phyloP scores from a whole-genome alignment of 139 green algal species.

The Pleodorina starrii region DNA sequence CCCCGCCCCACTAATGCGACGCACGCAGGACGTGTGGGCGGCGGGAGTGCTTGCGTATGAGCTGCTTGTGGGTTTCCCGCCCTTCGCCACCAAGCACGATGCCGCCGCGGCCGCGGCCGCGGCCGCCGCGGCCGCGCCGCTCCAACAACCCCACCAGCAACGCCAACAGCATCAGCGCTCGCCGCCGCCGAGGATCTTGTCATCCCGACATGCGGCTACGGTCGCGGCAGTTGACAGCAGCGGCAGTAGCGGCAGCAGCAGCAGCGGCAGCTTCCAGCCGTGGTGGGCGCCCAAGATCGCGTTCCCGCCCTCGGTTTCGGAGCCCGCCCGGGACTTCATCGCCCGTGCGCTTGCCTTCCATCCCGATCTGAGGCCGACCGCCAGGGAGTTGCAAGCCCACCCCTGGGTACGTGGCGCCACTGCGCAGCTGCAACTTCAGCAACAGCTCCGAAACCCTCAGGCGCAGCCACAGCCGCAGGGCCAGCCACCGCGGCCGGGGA shows the following conservation, averaged over 20 bases:
- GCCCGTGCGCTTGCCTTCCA: conserved; percentile 51
- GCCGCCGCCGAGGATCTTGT: too few relatives aligned
- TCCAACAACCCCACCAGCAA: background rate
- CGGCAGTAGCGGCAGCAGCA: background rate
- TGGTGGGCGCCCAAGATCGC: background rate
- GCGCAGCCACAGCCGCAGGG: too few relatives aligned
- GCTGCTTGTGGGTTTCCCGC: conserved; percentile 45
- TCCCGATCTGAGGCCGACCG: conserved; percentile 52
- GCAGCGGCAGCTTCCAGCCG: background rate
- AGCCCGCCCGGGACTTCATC: conserved; percentile 63
- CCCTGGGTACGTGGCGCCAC: too few relatives aligned
- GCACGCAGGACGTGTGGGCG: conserved; percentile 51
- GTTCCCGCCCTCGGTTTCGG: conserved; percentile 49
- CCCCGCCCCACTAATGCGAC: too few relatives aligned
- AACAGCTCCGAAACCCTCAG: too few relatives aligned
- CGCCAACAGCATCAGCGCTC: background rate
- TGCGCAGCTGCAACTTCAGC: too few relatives aligned
- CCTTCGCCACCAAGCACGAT: background rate
- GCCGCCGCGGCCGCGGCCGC: too few relatives aligned
- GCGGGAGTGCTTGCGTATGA: conserved; percentile 60
- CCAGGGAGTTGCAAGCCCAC: conserved; percentile 63
- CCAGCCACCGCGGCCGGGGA: background rate
- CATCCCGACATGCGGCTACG: background rate
- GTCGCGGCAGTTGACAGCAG: background rate
- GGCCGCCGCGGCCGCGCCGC: too few relatives aligned